A percentile compares a stretch with the other conserved stretches of the same genome.
These are phyloP conservation scores for Dunaliella primolecta DNA, from an alignment of 139 green algal genomes.

Conservation along the genomic window DNA sequence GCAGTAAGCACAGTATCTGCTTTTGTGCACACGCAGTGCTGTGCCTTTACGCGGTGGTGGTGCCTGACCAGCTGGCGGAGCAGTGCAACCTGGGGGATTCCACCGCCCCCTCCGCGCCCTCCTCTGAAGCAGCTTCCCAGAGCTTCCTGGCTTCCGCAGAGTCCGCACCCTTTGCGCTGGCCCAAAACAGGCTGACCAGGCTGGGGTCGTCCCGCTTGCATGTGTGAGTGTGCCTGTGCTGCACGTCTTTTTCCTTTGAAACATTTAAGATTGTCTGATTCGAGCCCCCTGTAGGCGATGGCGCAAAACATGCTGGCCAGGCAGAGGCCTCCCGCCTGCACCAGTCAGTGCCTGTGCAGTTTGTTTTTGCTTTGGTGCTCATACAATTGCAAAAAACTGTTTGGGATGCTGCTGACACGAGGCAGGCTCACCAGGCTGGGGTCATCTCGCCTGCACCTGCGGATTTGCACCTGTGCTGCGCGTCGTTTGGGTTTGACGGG, in stretches of 20 bases:
- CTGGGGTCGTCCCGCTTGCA: background rate
- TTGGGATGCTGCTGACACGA: too few relatives aligned
- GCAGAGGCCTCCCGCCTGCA: too few relatives aligned
- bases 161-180: background rate
- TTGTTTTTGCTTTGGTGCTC: too few relatives aligned
- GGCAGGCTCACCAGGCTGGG: too few relatives aligned
- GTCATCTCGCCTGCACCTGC: background rate
- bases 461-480: background rate
- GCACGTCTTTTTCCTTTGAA: too few relatives aligned
- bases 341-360: too few relatives aligned
- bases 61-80: constrained; percentile 10
- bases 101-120: background rate
- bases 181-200: background rate
- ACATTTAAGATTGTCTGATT: too few relatives aligned
- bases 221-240: background rate
- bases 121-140: background rate
- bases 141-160: background rate
- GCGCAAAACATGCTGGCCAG: too few relatives aligned
- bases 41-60: constrained; percentile 10
- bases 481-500: too few relatives aligned
- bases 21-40: constrained; percentile 8
- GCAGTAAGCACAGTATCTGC: too few relatives aligned
- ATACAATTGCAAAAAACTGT: too few relatives aligned
- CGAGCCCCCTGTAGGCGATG: too few relatives aligned
- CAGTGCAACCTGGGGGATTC: background rate